Evolutionary conservation across 2,329 filamentous ascomycete genomes (phyloP).

Genomic region (Neophaeococcomyces mojaviensis): DNA sequence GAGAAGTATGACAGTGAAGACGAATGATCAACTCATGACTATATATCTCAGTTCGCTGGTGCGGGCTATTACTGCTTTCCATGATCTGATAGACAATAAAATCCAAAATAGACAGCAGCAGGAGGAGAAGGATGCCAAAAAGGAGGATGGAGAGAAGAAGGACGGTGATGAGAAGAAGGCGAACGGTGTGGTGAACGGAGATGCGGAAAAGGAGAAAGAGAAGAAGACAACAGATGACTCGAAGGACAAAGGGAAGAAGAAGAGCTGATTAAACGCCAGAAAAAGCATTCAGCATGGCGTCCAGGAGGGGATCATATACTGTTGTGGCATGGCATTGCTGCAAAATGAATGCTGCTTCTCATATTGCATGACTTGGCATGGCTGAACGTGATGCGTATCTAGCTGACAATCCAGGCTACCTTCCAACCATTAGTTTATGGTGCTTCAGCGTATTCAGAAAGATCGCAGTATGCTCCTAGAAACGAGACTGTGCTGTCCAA

Average conservation of each 20-base stretch:
- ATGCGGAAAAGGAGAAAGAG: constrained; percentile 46
- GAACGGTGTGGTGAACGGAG: constrained; percentile 40
- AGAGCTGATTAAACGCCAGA: constrained; percentile 36
- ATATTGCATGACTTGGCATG: no score
- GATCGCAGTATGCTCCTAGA: no score
- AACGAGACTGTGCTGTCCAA: no score
- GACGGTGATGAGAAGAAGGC: constrained; percentile 51
- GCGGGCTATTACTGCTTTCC: constrained; percentile 95
- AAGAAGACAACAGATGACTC: constrained; percentile 46
- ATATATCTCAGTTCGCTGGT: constrained; percentile 97
- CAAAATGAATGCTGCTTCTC: no score
- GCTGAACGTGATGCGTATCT: no score
- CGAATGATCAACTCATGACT: constrained; percentile 96
- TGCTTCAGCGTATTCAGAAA: no score
- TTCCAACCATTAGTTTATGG: no score
- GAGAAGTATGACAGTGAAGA: constrained; percentile 98
- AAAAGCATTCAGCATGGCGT: constrained; percentile 15
- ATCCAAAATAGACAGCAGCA: constrained; percentile 97
- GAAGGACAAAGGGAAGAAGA: constrained; percentile 48
- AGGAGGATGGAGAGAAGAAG: constrained; percentile 55
- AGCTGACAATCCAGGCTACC: no score
- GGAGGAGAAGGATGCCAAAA: constrained; percentile 82
- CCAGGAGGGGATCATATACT: not conserved
- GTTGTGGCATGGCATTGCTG: no score
- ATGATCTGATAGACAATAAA: constrained; percentile 99